phyloP scores from a whole-genome alignment of 2,329 filamentous ascomycete genomes.

The Clonostachys rosea region DNA sequence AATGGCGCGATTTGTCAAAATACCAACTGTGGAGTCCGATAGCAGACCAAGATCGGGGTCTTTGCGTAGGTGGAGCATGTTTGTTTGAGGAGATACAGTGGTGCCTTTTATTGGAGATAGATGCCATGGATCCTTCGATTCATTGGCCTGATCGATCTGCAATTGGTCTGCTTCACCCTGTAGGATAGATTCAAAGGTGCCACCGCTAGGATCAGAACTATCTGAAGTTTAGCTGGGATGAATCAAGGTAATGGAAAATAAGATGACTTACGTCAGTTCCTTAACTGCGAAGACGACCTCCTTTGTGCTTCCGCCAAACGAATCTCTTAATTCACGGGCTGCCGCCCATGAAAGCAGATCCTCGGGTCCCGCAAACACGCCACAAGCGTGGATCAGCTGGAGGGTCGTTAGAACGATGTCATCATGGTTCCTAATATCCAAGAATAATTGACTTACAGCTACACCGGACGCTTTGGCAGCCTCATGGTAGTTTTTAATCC shows the following conservation, averaged over 20 bases:
- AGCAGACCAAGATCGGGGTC: slow-evolving; percentile 12
- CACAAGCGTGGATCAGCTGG: background rate
- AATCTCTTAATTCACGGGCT: background rate
- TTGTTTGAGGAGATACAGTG: slow-evolving; percentile 2
- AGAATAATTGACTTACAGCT: background rate
- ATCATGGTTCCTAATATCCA: no score
- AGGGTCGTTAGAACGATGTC: background rate
- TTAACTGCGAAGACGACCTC: background rate
- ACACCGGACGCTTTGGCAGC: background rate
- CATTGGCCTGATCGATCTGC: slow-evolving; percentile 7
- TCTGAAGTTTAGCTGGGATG: slow-evolving; percentile 26
- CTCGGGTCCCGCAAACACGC: background rate
- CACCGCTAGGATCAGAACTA: slow-evolving; percentile 49
- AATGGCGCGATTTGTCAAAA: slow-evolving; percentile 41
- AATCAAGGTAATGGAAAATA: slow-evolving; percentile 41
- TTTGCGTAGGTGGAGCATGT: background rate
- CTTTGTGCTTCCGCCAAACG: background rate
- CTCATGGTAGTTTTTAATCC: slow-evolving; percentile 24
- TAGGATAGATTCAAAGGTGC: slow-evolving; percentile 54
- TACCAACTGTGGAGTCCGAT: slow-evolving; percentile 42
- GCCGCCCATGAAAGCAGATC: background rate
- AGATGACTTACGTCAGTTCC: background rate
- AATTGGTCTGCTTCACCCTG: slow-evolving; percentile 40
- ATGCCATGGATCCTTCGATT: slow-evolving; percentile 39
- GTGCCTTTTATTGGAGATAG: slow-evolving; percentile 50